Evolutionary conservation across 176 grass and related monocot species (phyloP).

Genomic region (Eleusine indica): DNA sequence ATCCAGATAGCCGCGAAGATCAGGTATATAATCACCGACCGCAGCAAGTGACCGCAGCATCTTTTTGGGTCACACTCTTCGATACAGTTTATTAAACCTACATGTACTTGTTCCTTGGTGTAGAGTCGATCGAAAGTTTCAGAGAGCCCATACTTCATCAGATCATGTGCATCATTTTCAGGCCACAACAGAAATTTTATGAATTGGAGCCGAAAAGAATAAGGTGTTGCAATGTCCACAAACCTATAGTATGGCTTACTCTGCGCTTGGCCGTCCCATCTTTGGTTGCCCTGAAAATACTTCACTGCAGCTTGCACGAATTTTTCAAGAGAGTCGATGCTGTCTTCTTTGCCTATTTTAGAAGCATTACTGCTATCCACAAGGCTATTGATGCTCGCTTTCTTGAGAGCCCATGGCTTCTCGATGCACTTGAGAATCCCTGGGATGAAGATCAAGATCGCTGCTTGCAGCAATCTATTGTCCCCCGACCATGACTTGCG

Average conservation of each 20-base stretch:
- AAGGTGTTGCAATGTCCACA: no score
- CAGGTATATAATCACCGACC: background rate
- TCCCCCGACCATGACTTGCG: constrained; percentile 2
- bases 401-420: constrained; percentile 23
- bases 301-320: no score
- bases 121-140: no score
- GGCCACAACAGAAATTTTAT: no score
- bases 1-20: background rate
- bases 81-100: constrained; percentile 11
- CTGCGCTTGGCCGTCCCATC: no score
- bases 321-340: no score
- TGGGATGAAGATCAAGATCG: constrained; percentile 18
- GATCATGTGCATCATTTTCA: no score
- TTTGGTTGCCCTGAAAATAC: no score
- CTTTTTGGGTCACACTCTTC: background rate
- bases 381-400: background rate
- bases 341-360: background rate
- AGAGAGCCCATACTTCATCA: no score
- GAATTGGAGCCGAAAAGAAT: background rate
- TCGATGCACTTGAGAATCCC: constrained; percentile 27
- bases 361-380: background rate
- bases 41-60: background rate
- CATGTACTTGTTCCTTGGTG: no score
- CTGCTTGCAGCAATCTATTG: background rate
- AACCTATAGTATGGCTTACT: no score